Evolutionary conservation across 805 yeast genomes (phyloP).

Genomic region (Kodamaea lidongshanica): DNA sequence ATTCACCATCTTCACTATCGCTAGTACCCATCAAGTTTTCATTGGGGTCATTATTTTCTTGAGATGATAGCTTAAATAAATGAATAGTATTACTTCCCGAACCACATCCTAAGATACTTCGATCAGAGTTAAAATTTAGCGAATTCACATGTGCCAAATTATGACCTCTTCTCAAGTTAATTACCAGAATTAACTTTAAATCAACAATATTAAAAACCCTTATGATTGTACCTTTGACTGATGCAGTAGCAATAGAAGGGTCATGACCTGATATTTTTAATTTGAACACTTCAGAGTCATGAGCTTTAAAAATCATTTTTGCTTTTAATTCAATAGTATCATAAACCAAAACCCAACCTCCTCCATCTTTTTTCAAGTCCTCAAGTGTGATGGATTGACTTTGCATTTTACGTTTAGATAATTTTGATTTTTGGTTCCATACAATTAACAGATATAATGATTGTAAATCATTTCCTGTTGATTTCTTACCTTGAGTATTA

Average conservation of each 20-base stretch:
- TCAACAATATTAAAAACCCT: conserved; percentile 25
- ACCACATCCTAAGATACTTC: conserved; percentile 32
- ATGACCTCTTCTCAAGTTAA: conserved; percentile 37
- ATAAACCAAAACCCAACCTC: conserved; percentile 37
- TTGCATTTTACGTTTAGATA: conserved; percentile 8
- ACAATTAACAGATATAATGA: conserved; percentile 18
- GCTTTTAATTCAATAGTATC: conserved; percentile 32
- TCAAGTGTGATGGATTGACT: conserved; percentile 17
- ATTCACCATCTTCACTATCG: conserved; percentile 13
- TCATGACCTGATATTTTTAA: conserved; percentile 24
- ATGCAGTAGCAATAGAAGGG: conserved; percentile 34
- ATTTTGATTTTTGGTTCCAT: conserved; percentile 18
- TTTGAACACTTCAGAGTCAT: conserved; percentile 30
- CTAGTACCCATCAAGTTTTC: no score
- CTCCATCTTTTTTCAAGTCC: conserved; percentile 23
- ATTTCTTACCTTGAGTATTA: no score
- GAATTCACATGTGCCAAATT: conserved; percentile 29
- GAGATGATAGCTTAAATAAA: conserved; percentile 23
- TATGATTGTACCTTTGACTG: conserved; percentile 38
- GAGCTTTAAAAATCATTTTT: conserved; percentile 33
- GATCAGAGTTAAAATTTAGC: conserved; percentile 30
- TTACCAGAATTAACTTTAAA: conserved; percentile 21
- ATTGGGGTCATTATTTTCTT: conserved; percentile 8
- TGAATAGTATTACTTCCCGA: conserved; percentile 39
- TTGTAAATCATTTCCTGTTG: no score